These are phyloP conservation scores for Saturnispora hagleri DNA, from an alignment of 805 yeast genomes.

Conservation along the genomic window DNA sequence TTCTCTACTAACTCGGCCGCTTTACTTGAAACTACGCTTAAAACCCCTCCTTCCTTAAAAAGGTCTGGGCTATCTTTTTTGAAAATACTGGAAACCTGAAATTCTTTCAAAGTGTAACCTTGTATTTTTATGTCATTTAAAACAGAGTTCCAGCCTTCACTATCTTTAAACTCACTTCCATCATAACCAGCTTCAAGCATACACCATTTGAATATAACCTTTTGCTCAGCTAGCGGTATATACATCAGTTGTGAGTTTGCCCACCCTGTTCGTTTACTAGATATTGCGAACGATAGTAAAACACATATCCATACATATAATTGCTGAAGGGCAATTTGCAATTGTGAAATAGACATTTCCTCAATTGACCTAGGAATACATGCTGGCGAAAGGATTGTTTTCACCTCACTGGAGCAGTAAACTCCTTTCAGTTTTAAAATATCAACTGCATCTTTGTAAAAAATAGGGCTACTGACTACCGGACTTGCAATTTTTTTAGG, in stretches of 20 bases:
- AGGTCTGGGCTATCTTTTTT: neutral
- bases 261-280: conserved; percentile 23
- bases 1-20: neutral
- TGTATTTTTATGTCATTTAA: neutral
- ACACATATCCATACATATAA: conserved; percentile 20
- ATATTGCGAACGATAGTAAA: conserved; percentile 17
- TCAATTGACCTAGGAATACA: neutral
- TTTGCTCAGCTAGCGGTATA: conserved; percentile 14
- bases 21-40: neutral
- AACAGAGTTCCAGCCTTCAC: conserved; percentile 8
- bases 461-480: neutral
- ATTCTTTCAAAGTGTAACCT: neutral
- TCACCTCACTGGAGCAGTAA: neutral
- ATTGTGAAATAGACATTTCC: conserved; percentile 1
- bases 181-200: conserved; percentile 3
- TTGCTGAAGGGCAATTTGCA: conserved; percentile 11
- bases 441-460: neutral
- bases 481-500: neutral
- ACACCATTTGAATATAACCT: conserved; percentile 16
- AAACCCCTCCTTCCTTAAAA: conserved; percentile 1
- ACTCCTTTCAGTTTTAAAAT: neutral
- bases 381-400: neutral
- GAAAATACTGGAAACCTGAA: neutral
- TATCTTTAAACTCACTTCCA: conserved; percentile 2
- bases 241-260: conserved; percentile 22